These are phyloP conservation scores for Boletus subparvulus DNA, from an alignment of 768 basidiomycete genomes.

Conservation along the genomic window DNA sequence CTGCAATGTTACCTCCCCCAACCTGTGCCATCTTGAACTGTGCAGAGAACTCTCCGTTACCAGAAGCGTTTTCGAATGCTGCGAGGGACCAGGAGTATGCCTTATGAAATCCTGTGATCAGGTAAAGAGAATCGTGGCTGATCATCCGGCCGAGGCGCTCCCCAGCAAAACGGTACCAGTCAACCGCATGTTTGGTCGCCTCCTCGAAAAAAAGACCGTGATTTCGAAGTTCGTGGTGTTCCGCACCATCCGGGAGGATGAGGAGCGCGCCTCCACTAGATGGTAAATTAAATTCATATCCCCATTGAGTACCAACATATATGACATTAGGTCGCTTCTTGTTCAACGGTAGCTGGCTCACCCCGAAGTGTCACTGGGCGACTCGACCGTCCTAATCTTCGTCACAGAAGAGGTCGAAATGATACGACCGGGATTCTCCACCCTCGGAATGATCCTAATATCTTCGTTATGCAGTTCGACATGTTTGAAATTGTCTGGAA, in stretches of 20 bases:
- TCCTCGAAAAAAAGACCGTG: conserved; percentile 14
- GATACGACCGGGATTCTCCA: conserved; percentile 1
- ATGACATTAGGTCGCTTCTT: not conserved
- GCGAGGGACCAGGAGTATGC: conserved; percentile 31
- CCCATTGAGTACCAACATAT: not conserved
- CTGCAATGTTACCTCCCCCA: not conserved
- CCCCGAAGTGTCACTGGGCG: not conserved
- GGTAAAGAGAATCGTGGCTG: conserved; percentile 19
- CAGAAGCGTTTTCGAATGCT: conserved; percentile 1
- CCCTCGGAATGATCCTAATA: not conserved
- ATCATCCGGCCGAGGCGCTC: conserved; percentile 8
- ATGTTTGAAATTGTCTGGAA: conserved; percentile 29
- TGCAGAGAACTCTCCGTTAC: not conserved
- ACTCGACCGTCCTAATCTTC: not conserved
- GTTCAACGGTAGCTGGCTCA: not conserved
- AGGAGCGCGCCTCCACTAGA: conserved; percentile 31
- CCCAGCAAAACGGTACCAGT: conserved; percentile 30
- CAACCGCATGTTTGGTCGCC: conserved; percentile 16
- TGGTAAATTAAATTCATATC: conserved; percentile 12
- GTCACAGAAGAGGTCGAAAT: conserved; percentile 5
- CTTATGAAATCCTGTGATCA: conserved; percentile 21
- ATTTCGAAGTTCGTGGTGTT: conserved; percentile 22
- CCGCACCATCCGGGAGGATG: conserved; percentile 33
- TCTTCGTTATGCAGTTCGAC: conserved; percentile 11
- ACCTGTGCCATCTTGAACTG: conserved; percentile 8